These are phyloP conservation scores for Candida nemodendra DNA, from an alignment of 805 yeast species.

Conservation along the genomic window DNA sequence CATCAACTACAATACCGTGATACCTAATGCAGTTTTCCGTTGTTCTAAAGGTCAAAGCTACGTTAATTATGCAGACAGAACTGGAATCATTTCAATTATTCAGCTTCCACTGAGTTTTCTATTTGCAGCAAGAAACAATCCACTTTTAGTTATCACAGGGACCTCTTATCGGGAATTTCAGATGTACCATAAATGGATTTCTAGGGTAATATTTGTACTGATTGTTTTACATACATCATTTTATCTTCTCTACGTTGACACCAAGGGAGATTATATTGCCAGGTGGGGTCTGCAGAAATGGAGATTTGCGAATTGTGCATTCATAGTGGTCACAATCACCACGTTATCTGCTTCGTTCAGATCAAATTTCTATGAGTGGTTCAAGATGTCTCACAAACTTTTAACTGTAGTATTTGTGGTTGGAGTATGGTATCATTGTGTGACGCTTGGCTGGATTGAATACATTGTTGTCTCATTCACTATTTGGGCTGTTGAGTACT, in stretches of 20 bases:
- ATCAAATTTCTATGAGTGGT: conserved; percentile 42
- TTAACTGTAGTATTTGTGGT: conserved; percentile 41
- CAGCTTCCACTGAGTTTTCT: conserved; percentile 37
- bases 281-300: conserved; percentile 41
- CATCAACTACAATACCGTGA: conserved; percentile 26
- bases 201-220: conserved; percentile 39
- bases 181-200: conserved; percentile 39
- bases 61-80: conserved; percentile 42
- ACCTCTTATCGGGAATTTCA: conserved; percentile 36
- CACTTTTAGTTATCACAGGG: conserved; percentile 32
- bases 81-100: conserved; percentile 43
- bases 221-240: conserved; percentile 38
- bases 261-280: conserved; percentile 34
- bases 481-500: conserved; percentile 70
- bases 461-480: conserved; percentile 54
- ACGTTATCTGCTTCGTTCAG: conserved; percentile 35
- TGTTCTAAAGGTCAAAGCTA: conserved; percentile 28
- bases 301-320: conserved; percentile 43
- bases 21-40: conserved; percentile 33
- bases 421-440: conserved; percentile 48
- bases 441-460: conserved; percentile 48
- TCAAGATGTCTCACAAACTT: conserved; percentile 43
- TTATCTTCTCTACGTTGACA: conserved; percentile 37
- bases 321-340: conserved; percentile 28
- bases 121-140: conserved; percentile 37